Base-by-base conservation (phyloP, 129 eudicot genomes). In the Centrapalus pauciflorus region DNA sequence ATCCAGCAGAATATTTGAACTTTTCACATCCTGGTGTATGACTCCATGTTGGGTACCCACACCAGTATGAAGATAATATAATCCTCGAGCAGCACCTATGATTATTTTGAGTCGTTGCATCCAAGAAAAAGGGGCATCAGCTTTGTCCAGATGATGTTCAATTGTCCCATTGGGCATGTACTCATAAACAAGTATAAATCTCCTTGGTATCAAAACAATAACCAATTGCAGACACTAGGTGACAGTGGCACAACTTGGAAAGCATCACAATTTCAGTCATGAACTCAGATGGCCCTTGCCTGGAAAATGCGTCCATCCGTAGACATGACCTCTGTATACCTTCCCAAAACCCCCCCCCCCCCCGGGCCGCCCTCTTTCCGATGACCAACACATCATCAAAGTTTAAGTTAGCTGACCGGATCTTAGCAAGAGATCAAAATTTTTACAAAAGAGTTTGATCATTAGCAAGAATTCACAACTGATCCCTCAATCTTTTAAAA, bases 121-220 rank as follows among this genome's bases (percentile, higher is more conserved):
- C 75, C 66, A 41, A 41, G 58, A 24, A 41, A 70, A 70, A 70
- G 67, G 58, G 29, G 16, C 54, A 7, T 26, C 17, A 57, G 32
- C 28, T 43, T 70, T 57, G 41, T 41, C 61, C 23, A 83, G 66
- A 51, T 79, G 81, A 57, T 83, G 75, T 11, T 76, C 76, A 25
- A 84, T 64, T 0, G 81, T 80, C 2, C 83, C 85, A 48, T 50
- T 33, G 2, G 74, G 23, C 66, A 83, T 67, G 60, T 76, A 83
- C 17, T 79, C 84, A 5, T 76, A 83, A 3, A 83, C 84, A 16
- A 83, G 73, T 32, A 83, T 76, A 80, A n/a, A 69, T 63, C 50
- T 83, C 82, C 0, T 69, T 13, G 6, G 11, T 12, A 12, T 76
- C 66, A 3, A 30, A 24, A 28, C 76, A 76, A 29, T 66, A 74